These are phyloP conservation scores for Aschersonia sp. DNA, from an alignment of 2,329 filamentous ascomycete genomes.

Conservation along the genomic window DNA sequence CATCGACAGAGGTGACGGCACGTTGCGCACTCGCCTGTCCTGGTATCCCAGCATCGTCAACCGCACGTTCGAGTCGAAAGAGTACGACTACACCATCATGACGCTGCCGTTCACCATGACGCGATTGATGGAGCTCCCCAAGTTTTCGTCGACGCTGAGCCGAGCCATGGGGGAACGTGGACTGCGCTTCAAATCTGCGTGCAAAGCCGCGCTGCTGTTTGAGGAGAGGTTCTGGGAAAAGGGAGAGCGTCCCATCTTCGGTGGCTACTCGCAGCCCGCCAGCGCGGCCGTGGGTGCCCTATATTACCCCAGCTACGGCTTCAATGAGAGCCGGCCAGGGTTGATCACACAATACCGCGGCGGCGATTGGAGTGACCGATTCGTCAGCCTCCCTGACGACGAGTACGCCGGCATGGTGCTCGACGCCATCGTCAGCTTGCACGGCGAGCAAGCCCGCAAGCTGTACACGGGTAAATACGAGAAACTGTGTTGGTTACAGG, in stretches of 20 bases:
- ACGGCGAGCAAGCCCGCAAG: slow-evolving; percentile 27
- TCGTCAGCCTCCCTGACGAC: slow-evolving; percentile 3
- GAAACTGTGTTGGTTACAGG: slow-evolving; percentile 43
- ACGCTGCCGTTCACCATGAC: slow-evolving; percentile 21
- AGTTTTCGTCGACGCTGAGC: slow-evolving; percentile 15
- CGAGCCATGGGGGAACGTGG: slow-evolving; percentile 12
- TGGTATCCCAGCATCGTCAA: slow-evolving; percentile 7
- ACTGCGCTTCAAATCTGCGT: slow-evolving; percentile 10
- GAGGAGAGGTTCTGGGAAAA: slow-evolving; percentile 28
- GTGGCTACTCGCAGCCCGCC: slow-evolving; percentile 23
- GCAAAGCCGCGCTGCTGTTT: slow-evolving; percentile 38
- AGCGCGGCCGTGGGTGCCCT: slow-evolving; percentile 11
- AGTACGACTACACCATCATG: slow-evolving; percentile 23
- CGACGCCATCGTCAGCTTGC: slow-evolving; percentile 2
- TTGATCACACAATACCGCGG: slow-evolving; percentile 19
- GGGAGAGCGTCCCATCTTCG: slow-evolving; percentile 13
- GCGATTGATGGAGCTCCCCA: slow-evolving; percentile 20
- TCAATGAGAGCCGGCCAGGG: slow-evolving; percentile 35
- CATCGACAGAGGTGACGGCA: slow-evolving; percentile 2
- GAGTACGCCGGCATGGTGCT: slow-evolving; percentile 2
- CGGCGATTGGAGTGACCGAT: slow-evolving; percentile 5
- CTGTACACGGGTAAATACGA: slow-evolving; percentile 43
- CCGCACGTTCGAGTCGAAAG: slow-evolving; percentile 12
- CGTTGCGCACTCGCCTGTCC: neutral
- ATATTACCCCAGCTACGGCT: slow-evolving; percentile 37